Percentiles rank a stretch among this genome's conserved stretches.
These are phyloP conservation scores for Lasiosphaeria hispida DNA, from an alignment of 495 filamentous ascomycete genomes.

Conservation along the genomic window DNA sequence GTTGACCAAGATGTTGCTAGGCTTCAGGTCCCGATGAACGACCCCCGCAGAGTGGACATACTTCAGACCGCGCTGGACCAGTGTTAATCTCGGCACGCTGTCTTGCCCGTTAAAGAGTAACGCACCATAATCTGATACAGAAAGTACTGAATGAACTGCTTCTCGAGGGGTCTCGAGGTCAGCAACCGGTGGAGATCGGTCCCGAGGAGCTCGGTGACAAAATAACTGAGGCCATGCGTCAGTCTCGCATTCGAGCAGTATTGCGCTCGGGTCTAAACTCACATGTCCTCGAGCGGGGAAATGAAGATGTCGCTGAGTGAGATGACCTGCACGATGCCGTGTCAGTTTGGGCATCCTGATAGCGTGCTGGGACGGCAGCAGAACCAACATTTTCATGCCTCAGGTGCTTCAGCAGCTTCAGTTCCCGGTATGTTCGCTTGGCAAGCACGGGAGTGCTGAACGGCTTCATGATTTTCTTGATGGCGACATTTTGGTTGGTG, in stretches of 20 bases:
- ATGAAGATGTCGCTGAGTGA: conserved; percentile 99
- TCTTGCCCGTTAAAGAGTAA: background rate
- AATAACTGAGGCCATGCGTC: conserved; percentile 63
- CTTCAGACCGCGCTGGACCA: conserved; percentile 83
- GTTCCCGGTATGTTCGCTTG: conserved; percentile 93
- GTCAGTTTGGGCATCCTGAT: conserved; percentile 14
- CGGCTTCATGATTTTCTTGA: conserved; percentile 99
- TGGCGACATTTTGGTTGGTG: conserved; percentile 88
- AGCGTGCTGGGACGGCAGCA: background rate
- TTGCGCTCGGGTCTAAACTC: conserved; percentile 30
- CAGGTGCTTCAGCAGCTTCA: conserved; percentile 96
- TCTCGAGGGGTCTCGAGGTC: conserved; percentile 93
- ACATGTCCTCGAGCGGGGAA: conserved; percentile 98
- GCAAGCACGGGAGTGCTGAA: conserved; percentile 97
- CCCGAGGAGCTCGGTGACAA: conserved; percentile 95
- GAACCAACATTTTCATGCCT: conserved; percentile 87
- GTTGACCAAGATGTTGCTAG: conserved; percentile 98
- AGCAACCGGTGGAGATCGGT: conserved; percentile 95
- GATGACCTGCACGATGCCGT: conserved; percentile 66
- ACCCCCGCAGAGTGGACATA: conserved; percentile 98
- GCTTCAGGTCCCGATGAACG: conserved; percentile 95
- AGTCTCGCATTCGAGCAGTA: conserved; percentile 12
- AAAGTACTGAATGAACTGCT: conserved; percentile 99
- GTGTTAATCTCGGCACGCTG: conserved; percentile 28
- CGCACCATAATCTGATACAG: conserved; percentile 95